Evolutionary conservation across 2,329 filamentous ascomycete genomes (phyloP), one percentile per base, ranked within the genome.

Genomic region (Ophiostoma quercus): DNA sequence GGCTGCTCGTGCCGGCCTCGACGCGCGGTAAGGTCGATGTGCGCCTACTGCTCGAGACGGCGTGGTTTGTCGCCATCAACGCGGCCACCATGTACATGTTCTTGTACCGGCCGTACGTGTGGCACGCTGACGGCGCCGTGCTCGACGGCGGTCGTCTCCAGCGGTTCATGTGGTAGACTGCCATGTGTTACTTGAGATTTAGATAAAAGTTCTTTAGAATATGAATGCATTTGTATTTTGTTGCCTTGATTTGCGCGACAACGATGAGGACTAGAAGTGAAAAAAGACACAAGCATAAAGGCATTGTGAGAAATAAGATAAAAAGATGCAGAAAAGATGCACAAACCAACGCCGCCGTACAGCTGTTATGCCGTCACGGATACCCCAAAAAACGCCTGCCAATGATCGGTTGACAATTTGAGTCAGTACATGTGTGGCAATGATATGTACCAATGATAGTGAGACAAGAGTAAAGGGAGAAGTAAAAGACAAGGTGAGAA

Each of bases 141-240:
- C 80, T 86, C 41, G 86, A 88, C 65, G 80, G 76, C 0, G 88
- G 87, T 3, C 81, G 80, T 22, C 77, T 87, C 71, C 92, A 95
- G 81, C 84, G 92, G 68, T 96, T 96, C 77, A 91, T 96, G 87
- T 96, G 91, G 91, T 93, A 71, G 57, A 29, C 25, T 3, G 29
- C 0, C 16, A 12, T 1, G 32, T n/a, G 3, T 1, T 6, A 12
- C 1, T 16, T 34, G 3, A 6, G 25, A 29, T 60, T 14, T 60
- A 60, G 8, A 60, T 12, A 60, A 29, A 25, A 29, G 12, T 60
- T 14, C 19, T 25, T 29, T 29, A 25, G 22, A 29, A 2, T 29
- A 2, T 11, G n/a, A 29, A 60, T 25, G 22, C 11, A 32, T 29
- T 32, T 62, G 16, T n/a, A 63, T 37, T 63, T 16, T 6, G 7